phyloP scores from a whole-genome alignment of 176 grass and related monocot genomes.

The Cenchrus fungigraminus region DNA sequence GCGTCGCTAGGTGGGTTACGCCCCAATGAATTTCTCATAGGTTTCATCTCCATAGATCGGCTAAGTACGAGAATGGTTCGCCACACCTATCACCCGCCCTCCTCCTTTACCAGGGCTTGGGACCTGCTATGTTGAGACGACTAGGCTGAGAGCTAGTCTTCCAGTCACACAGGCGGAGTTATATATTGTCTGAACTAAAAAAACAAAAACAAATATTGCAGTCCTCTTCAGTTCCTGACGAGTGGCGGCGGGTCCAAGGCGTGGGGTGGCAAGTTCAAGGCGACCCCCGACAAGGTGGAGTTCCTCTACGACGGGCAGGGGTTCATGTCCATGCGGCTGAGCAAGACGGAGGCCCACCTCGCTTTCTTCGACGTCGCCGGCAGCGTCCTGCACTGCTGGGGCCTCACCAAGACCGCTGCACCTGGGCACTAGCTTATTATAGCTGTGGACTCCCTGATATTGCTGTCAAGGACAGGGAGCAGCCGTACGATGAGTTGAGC shows the following conservation, averaged over 20 bases:
- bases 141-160: too few species aligned
- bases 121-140: too few species aligned
- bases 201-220: not conserved
- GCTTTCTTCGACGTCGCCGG: conserved; percentile 74
- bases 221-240: conserved; percentile 63
- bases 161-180: too few species aligned
- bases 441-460: not conserved
- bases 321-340: conserved; percentile 77
- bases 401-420: conserved; percentile 40
- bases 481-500: not conserved
- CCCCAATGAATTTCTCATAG: too few species aligned
- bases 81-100: too few species aligned
- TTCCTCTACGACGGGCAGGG: conserved; percentile 95
- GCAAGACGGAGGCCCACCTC: conserved; percentile 30
- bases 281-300: conserved; percentile 53
- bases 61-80: too few species aligned
- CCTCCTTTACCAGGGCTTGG: too few species aligned
- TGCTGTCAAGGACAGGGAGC: not conserved
- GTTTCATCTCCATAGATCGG: too few species aligned
- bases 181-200: too few species aligned
- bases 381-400: conserved; percentile 65
- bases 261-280: conserved; percentile 70
- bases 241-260: conserved; percentile 88
- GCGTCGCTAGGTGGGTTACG: too few species aligned
- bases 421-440: not conserved